Conservation (phyloP, 257 asterid species). For the Pogostemon cablin region DNA sequence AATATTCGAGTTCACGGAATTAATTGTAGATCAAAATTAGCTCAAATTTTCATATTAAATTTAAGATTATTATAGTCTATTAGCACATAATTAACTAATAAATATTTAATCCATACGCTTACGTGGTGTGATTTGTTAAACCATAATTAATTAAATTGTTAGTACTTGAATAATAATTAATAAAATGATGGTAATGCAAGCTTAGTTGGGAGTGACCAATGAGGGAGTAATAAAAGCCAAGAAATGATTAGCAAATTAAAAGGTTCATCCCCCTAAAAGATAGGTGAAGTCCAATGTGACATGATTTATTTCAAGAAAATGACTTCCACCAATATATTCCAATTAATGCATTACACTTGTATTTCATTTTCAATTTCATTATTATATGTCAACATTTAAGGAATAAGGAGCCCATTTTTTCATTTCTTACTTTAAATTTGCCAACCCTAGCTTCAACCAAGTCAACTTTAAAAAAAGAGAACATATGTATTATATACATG, state of each 20-base stretch:
- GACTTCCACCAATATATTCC: constrained; percentile 31
- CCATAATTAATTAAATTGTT: too few species aligned
- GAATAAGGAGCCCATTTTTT: background rate
- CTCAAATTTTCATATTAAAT: too few species aligned
- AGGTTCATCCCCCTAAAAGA: constrained; percentile 10
- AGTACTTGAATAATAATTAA: too few species aligned
- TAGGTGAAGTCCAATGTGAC: background rate
- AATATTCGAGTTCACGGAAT: too few species aligned
- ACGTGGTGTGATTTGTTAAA: too few species aligned
- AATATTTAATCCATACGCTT: too few species aligned
- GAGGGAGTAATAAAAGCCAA: constrained; percentile 21
- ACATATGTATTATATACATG: too few species aligned
- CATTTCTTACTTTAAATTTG: constrained; percentile 2
- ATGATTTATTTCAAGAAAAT: constrained; percentile 29
- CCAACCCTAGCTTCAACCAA: background rate
- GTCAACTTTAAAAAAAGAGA: background rate
- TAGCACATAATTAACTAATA: too few species aligned
- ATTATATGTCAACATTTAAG: background rate
- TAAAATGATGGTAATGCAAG: too few species aligned
- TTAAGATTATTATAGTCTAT: too few species aligned
- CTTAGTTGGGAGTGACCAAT: background rate
- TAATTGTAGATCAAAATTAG: too few species aligned
- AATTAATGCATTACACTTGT: constrained; percentile 20
- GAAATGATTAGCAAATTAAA: background rate
- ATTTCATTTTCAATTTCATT: constrained; percentile 1